Evolutionary conservation across 371 early-diverging fungal species (phyloP), one percentile per base, ranked within the genome.

Genomic region (Entomophthora muscae): DNA sequence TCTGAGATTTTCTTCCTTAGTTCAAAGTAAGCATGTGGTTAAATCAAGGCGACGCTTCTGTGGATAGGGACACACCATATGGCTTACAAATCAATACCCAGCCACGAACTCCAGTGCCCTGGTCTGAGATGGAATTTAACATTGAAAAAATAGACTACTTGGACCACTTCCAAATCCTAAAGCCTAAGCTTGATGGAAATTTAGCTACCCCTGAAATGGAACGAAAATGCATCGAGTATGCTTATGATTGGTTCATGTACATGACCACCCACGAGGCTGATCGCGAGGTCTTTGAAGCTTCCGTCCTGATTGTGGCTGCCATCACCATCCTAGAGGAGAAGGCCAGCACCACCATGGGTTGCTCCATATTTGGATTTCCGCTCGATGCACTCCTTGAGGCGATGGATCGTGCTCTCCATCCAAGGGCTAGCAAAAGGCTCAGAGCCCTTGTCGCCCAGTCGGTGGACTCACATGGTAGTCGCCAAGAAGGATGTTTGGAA

Each of bases 91-190:
- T n/a, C n/a, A n/a, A n/a, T n/a, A n/a, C n/a, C n/a, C n/a, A n/a
- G n/a, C n/a, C n/a, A n/a, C n/a, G n/a, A n/a, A n/a, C n/a, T n/a
- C n/a, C n/a, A n/a, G n/a, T n/a, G n/a, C n/a, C n/a, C n/a, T n/a
- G n/a, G n/a, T n/a, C n/a, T n/a, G n/a, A n/a, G n/a, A 42, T 42
- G 5, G 42, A 42, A 17, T 42, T 42, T 5, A 17, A 42, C 10
- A 42, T 42, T 42, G 42, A 42, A 17, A 42, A 5, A 10, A 42
- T 42, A 10, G 42, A 42, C 17, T 42, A 42, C 42, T 17, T 42
- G 5, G 5, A 5, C 17, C 42, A 2, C 88, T 84, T 69, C 77
- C 76, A 53, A 79, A 21, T 55, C 3, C 26, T 55, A 21, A 21
- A 21, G 28, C 55, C 55, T 10, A 27, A 24, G 10, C 21, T 3